phyloP scores from a whole-genome alignment of 2,329 filamentous ascomycete species.

The Alternaria sp. region DNA sequence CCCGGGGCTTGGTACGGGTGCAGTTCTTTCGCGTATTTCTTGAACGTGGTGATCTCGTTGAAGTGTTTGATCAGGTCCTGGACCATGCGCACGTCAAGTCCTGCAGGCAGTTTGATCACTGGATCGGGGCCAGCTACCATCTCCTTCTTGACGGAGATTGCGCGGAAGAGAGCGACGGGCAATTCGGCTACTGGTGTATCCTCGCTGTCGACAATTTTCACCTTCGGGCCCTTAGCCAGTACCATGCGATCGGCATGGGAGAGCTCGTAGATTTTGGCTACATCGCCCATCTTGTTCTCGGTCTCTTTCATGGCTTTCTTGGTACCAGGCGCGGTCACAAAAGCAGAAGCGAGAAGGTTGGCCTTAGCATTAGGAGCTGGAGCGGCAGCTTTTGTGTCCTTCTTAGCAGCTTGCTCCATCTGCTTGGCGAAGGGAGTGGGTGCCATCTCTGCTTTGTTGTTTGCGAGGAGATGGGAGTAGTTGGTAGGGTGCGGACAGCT shows the following conservation, averaged over 20 bases:
- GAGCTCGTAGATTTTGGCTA: not conserved
- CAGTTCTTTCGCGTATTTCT: not conserved
- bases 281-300: not conserved
- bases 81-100: not conserved
- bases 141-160: not conserved
- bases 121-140: not conserved
- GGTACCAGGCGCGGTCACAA: not conserved
- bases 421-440: not conserved
- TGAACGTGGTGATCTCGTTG: not conserved
- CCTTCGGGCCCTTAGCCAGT: not conserved
- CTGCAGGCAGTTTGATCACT: not conserved
- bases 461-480: not conserved
- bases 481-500: not conserved
- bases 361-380: not conserved
- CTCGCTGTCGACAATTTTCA: not conserved
- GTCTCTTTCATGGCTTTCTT: not conserved
- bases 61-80: not conserved
- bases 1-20: not conserved
- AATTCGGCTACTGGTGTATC: not conserved
- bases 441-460: not conserved
- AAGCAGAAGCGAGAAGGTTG: not conserved
- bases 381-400: not conserved
- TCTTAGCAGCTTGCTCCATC: not conserved
- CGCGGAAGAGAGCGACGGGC: not conserved
- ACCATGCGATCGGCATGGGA: slow-evolving; percentile 1